Base-by-base conservation (phyloP, 768 basidiomycete genomes). In the Mycena vitilis region DNA sequence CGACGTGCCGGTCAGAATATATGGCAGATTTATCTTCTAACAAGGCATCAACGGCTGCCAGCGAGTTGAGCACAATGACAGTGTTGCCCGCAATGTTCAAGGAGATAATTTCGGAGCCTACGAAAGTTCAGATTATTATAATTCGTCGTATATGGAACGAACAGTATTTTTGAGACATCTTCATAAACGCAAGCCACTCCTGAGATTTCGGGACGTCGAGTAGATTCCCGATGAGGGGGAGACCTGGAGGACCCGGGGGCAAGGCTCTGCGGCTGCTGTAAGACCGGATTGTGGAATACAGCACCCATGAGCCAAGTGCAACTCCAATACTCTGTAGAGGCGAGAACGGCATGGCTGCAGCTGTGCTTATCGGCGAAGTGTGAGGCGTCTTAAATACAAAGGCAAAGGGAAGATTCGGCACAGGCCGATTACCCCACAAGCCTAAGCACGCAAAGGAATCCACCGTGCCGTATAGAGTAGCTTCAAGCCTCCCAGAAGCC, bases 61-160 rank as follows among this genome's bases (percentile, higher is more conserved):
- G 1, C 22, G 66, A 67, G 42, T 67, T 67, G 6, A 67, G 48
- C 4, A 67, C 66, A n/a, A 67, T 62, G 45, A 67, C 66, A n/a
- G n/a, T n/a, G n/a, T n/a, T n/a, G n/a, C n/a, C 66, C 44, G 49
- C 55, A 1, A 67, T 45, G 16, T 61, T 37, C 34, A 67, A 47
- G 42, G 47, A 44, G 18, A 67, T 67, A 2, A 67, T 44, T 30
- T 67, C 66, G 7, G 66, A 67, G 45, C 56, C 66, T 67, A 4
- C 15, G 10, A n/a, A n/a, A n/a, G n/a, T n/a, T n/a, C n/a, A n/a
- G n/a, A n/a, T n/a, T n/a, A n/a, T n/a, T n/a, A n/a, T n/a, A n/a
- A n/a, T n/a, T n/a, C n/a, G n/a, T n/a, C n/a, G n/a, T n/a, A n/a
- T n/a, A n/a, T n/a, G n/a, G n/a, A n/a, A 25, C 58, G 11, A n/a